Evolutionary conservation across 139 green algal species (phyloP), one percentile per base, ranked within the genome.

Genomic region (Mesotaenium endlicherianum): DNA sequence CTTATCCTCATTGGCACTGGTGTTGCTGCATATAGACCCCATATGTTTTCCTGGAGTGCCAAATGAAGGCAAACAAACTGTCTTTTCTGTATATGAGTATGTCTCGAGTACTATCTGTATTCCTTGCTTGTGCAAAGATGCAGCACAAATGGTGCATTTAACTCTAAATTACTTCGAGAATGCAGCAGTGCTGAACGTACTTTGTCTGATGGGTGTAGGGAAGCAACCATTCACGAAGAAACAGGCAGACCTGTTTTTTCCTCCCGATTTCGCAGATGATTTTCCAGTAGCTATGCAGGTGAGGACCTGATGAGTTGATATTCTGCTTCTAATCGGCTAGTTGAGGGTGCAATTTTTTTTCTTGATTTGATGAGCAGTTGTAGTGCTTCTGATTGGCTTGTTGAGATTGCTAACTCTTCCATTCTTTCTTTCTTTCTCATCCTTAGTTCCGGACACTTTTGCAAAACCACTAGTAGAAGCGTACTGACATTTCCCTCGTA

Each of bases 201-300:
- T n/a, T n/a, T n/a, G n/a, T n/a, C n/a, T 68, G 85, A 44, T 79
- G 88, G 1, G 84, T 85, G 36, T 60, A 85, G 81, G 81, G n/a
- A 86, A 55, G 38, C 31, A 44, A 69, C 53, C 72, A 41, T 92
- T 96, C 82, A 64, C 67, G 16, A 97, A 97, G 91, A 93, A 94
- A 87, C 91, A 95, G 71, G 94, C 94, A 17, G 96, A 99, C 89
- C 93, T 99, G 8, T 99, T 99, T 86, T 99, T 99, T 88, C 96
- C 96, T 1, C 92, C 93, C 2, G 95, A 99, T 81, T 98, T 98
- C 90, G 92, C 92, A n/a, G 96, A 99, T 74, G 96, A 99, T 88
- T 99, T 99, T 80, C 96, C 96, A 1, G 96, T 99, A 40, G 95
- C 94, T 26, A 96, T 99, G 92, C 95, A 98, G 87, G 81, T 85